Conservation (phyloP, 2,329 filamentous ascomycete genomes). For the Stachybotrys chlorohalonatus region DNA sequence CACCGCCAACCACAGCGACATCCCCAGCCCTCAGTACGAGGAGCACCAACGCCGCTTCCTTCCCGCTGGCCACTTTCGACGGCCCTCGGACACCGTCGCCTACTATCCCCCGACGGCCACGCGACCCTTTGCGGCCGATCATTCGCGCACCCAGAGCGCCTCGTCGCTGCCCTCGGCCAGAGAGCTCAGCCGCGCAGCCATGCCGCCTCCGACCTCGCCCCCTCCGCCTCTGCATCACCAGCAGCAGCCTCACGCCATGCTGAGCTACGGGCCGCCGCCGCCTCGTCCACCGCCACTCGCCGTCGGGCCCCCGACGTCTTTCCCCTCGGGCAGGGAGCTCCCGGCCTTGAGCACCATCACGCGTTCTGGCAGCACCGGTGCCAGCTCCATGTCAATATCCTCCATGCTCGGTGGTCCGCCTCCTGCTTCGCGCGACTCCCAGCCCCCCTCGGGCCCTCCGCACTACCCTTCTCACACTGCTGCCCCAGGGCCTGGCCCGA, state of each 20-base stretch:
- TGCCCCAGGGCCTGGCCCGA: slow-evolving; percentile 31
- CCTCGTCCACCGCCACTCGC: slow-evolving; percentile 33
- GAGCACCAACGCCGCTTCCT: slow-evolving; percentile 1
- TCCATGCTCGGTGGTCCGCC: slow-evolving; percentile 48
- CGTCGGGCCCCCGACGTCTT: slow-evolving; percentile 34
- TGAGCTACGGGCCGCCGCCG: slow-evolving; percentile 33
- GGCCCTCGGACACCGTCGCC: slow-evolving; percentile 30
- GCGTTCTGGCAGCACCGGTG: slow-evolving; percentile 33
- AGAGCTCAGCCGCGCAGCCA: slow-evolving; percentile 32
- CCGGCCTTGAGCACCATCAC: slow-evolving; percentile 41
- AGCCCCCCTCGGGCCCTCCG: slow-evolving; percentile 18
- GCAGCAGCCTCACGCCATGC: slow-evolving; percentile 21
- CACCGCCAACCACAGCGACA: slow-evolving; percentile 3
- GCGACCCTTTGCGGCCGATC: slow-evolving; percentile 20
- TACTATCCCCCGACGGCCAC: slow-evolving; percentile 26
- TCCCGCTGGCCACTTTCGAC: slow-evolving; percentile 13
- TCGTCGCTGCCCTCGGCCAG: slow-evolving; percentile 31
- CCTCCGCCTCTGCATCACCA: slow-evolving; percentile 24
- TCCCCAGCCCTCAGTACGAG: slow-evolving; percentile 7
- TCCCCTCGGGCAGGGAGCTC: slow-evolving; percentile 41
- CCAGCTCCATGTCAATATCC: slow-evolving; percentile 53
- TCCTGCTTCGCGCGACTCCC: slow-evolving; percentile 31
- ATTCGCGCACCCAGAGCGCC: slow-evolving; percentile 34
- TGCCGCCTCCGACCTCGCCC: slow-evolving; percentile 30
- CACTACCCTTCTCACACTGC: slow-evolving; percentile 34